These are phyloP conservation scores for Schizosaccharomyces versatilis DNA, from an alignment of 1,139 yeast species.

Conservation along the genomic window DNA sequence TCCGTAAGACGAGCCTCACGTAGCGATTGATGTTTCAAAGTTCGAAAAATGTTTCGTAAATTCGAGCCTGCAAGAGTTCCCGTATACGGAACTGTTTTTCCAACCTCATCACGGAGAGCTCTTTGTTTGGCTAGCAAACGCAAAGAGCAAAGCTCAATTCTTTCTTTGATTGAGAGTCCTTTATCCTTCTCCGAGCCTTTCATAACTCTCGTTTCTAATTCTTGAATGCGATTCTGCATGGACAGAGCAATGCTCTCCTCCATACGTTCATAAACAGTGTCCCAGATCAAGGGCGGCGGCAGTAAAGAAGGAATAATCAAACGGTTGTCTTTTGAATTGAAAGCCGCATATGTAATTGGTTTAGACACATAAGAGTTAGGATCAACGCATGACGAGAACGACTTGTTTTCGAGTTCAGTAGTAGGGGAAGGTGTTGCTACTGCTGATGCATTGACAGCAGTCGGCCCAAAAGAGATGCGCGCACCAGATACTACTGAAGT, in stretches of 20 bases:
- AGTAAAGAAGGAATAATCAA: not conserved
- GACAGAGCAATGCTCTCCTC: not conserved
- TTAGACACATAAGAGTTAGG: not conserved
- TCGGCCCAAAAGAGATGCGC: not conserved
- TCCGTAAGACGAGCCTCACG: constrained; percentile 36
- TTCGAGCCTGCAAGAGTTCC: constrained; percentile 18
- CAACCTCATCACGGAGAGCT: constrained; percentile 50
- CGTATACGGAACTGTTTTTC: constrained; percentile 33
- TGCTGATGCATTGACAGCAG: not conserved
- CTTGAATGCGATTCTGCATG: not conserved
- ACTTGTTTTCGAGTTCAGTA: not conserved
- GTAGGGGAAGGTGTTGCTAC: not conserved
- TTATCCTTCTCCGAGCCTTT: not conserved
- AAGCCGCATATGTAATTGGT: not conserved
- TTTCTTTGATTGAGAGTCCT: not conserved
- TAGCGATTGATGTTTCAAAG: constrained; percentile 43
- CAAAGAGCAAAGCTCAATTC: constrained; percentile 65
- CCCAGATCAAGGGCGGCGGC: not conserved
- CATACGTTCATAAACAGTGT: not conserved
- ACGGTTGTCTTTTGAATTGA: not conserved
- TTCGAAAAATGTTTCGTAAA: constrained; percentile 20
- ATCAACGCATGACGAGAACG: not conserved
- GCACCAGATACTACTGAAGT: not conserved
- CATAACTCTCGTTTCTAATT: not conserved
- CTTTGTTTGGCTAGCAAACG: constrained; percentile 69